These are phyloP conservation scores for Alternaria angustiovoidea DNA, from an alignment of 2,329 filamentous ascomycete genomes.

Conservation along the genomic window DNA sequence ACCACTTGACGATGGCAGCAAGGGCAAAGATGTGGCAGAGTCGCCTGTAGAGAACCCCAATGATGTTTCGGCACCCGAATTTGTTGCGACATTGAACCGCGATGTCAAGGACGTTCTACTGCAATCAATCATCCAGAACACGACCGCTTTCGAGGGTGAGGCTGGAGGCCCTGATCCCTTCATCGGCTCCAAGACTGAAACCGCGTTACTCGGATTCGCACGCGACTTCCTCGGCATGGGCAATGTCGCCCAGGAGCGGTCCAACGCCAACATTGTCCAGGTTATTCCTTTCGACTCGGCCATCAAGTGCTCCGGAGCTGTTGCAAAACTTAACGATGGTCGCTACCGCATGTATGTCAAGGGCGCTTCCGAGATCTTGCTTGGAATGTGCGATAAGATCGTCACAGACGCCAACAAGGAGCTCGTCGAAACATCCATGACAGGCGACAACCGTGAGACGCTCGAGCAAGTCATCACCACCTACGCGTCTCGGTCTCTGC, in stretches of 20 bases:
- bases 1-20: slow-evolving; percentile 38
- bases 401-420: slow-evolving; percentile 68
- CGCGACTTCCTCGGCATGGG: slow-evolving; percentile 71
- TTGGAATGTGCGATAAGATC: slow-evolving; percentile 59
- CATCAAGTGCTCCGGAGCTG: slow-evolving; percentile 74
- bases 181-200: slow-evolving; percentile 80
- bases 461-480: slow-evolving; percentile 74
- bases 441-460: slow-evolving; percentile 63
- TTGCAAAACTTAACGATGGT: slow-evolving; percentile 64
- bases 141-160: slow-evolving; percentile 54
- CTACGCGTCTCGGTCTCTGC: slow-evolving; percentile 81
- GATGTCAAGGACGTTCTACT: slow-evolving; percentile 65
- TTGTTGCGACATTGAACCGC: slow-evolving; percentile 60
- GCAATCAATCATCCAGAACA: slow-evolving; percentile 61
- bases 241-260: slow-evolving; percentile 66
- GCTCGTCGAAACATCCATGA: slow-evolving; percentile 61
- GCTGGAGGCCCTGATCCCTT: slow-evolving; percentile 61
- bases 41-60: slow-evolving; percentile 52
- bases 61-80: slow-evolving; percentile 63
- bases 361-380: slow-evolving; percentile 61
- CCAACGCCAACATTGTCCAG: slow-evolving; percentile 67
- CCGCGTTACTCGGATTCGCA: slow-evolving; percentile 75
- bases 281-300: slow-evolving; percentile 69
- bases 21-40: slow-evolving; percentile 42
- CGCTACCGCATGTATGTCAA: slow-evolving; percentile 66